phyloP scores from a whole-genome alignment of 75 land plant genomes.

The Cupressus sempervirens region DNA sequence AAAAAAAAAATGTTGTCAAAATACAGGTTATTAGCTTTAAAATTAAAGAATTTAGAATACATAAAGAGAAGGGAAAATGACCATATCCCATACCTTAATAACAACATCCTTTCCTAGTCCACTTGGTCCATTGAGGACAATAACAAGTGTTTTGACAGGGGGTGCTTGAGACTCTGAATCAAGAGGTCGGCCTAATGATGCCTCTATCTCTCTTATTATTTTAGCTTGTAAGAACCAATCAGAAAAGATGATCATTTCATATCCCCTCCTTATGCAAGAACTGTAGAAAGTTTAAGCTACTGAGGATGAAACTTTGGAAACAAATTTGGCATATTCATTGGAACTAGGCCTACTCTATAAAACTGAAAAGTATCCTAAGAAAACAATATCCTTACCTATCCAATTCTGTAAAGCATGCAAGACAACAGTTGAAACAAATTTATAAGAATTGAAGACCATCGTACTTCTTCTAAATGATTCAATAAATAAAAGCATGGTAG shows the following conservation, averaged over 20 bases:
- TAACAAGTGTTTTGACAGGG: slow-evolving; percentile 55
- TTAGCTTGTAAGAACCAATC: slow-evolving; percentile 18
- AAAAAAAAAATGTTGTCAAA: neutral
- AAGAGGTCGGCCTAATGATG: slow-evolving; percentile 57
- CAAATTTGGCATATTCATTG: neutral
- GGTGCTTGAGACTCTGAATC: slow-evolving; percentile 50
- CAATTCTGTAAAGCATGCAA: neutral
- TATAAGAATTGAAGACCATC: neutral
- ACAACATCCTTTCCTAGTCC: slow-evolving; percentile 98
- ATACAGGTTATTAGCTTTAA: neutral
- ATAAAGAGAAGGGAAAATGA: neutral
- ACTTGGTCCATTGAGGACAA: slow-evolving; percentile 96
- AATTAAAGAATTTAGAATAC: neutral
- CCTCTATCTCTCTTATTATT: slow-evolving; percentile 60
- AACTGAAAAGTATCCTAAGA: neutral
- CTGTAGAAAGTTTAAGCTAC: neutral
- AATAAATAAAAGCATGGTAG: neutral
- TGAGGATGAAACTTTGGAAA: neutral
- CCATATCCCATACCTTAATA: slow-evolving; percentile 51
- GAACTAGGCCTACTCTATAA: neutral
- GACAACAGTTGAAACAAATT: neutral
- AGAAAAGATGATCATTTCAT: neutral
- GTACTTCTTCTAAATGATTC: neutral
- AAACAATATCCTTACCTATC: neutral
- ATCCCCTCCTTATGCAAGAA: neutral